Evolutionary conservation across 495 filamentous ascomycete genomes (phyloP), one percentile per base, ranked within the genome.

Genomic region (Jackrogersella minutella): DNA sequence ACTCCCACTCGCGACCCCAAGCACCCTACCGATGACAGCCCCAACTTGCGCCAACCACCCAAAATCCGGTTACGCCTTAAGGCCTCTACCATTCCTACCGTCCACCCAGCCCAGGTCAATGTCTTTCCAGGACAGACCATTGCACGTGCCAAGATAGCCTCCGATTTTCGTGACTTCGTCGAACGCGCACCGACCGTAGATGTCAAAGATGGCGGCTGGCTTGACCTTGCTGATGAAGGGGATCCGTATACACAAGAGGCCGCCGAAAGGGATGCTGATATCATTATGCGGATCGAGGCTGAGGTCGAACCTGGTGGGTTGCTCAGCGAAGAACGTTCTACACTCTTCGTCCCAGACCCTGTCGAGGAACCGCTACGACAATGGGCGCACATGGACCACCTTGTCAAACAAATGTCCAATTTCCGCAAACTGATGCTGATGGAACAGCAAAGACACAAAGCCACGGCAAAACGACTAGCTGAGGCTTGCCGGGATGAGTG

Each of bases 301-400:
- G 93, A 90, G 53, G 86, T 84, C 6, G 80, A 90, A 70, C 86
- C 88, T 22, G 91, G 91, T 22, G 92, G 96, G 0, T 69, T 91
- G 6, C 82, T 98, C 24, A 91, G 88, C 61, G 74, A 80, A 34
- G 87, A 88, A 47, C 83, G 84, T 16, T 95, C 91, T 73, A 90
- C 87, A 2, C 79, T 90, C 26, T 96, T 90, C 70, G 81, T 86
- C n/a, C 88, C 90, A 0, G 92, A 97, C 22, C 83, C 87, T 0
- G 91, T 91, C 59, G 83, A 87, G 41, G 89, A 92, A 63, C 91
- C 90, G 2, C 84, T 88, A 5, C 85, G 84, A 58, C 92, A 91
- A 54, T 97, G 91, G 78, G 87, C 88, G 13, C 93, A 97, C 70
- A 84, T 86, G 58, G 93, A 97, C 71, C 91, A 97, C 70, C 82